Conservation (phyloP, 116 monocot genomes). For the Iris pallida region DNA sequence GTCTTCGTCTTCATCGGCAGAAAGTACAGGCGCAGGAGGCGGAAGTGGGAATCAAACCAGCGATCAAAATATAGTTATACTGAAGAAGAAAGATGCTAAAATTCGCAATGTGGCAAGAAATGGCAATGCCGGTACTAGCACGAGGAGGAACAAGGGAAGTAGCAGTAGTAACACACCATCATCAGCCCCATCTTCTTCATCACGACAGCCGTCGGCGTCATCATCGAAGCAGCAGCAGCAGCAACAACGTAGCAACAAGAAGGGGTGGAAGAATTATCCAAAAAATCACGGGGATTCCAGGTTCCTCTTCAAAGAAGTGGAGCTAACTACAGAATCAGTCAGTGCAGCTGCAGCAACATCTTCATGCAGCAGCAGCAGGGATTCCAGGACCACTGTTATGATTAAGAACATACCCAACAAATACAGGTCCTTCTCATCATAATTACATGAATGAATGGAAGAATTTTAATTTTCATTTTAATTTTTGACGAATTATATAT, state of each 20-base stretch:
- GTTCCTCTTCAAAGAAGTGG: no score
- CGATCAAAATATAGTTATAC: slow-evolving; percentile 1
- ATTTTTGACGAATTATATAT: no score
- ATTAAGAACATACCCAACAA: slow-evolving; percentile 94
- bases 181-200: no score
- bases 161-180: slow-evolving; percentile 4
- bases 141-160: background rate
- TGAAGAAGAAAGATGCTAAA: background rate
- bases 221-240: slow-evolving; percentile 24
- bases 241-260: slow-evolving; percentile 8
- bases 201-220: background rate
- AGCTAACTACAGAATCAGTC: no score
- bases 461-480: no score
- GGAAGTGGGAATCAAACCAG: background rate
- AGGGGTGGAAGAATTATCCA: slow-evolving; percentile 32
- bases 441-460: no score
- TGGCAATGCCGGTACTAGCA: no score
- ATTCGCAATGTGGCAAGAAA: background rate
- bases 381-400: slow-evolving; percentile 93
- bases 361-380: slow-evolving; percentile 10
- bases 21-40: background rate
- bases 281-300: background rate
- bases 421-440: slow-evolving; percentile 49
- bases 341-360: no score
- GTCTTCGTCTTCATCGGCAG: no score